A percentile compares a stretch with the other conserved stretches of the same genome.
Evolutionary conservation across 352 stramenopile genomes (phyloP).

Genomic region (Thalassiosira allenii): DNA sequence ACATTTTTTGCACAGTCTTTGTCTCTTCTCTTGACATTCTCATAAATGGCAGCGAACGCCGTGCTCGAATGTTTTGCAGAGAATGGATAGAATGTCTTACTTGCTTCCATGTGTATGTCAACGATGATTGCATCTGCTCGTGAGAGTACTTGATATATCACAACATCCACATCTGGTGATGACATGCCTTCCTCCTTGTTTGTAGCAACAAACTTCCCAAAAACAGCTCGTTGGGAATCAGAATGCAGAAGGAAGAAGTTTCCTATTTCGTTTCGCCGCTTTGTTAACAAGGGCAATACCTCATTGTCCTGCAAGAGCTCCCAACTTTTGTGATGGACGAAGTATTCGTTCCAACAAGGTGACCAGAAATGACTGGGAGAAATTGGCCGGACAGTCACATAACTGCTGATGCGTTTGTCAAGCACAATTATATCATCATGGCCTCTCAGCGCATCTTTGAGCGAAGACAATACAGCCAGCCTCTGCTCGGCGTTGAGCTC

Average conservation of each 20-base stretch:
- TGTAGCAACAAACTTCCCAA: conserved; percentile 74
- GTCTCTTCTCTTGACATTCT: conserved; percentile 69
- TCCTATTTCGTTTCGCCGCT: conserved; percentile 66
- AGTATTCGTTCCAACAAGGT: conserved; percentile 57
- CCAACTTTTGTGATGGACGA: conserved; percentile 76
- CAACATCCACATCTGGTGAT: conserved; percentile 31
- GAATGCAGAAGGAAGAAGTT: conserved; percentile 77
- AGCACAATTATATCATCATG: conserved; percentile 50
- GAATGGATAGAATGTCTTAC: conserved; percentile 57
- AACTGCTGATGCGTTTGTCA: conserved; percentile 47
- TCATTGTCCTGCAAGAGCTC: conserved; percentile 76
- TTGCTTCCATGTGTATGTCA: conserved; percentile 72
- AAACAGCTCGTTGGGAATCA: conserved; percentile 59
- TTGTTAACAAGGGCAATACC: conserved; percentile 74
- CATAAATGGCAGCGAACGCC: conserved; percentile 52
- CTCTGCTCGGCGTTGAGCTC: conserved; percentile 49
- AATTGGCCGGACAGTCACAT: conserved; percentile 37
- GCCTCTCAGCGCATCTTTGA: conserved; percentile 34
- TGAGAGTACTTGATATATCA: conserved; percentile 62
- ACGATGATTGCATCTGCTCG: conserved; percentile 70
- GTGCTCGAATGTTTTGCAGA: conserved; percentile 25
- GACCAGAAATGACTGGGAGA: conserved; percentile 24
- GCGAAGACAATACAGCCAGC: conserved; percentile 41
- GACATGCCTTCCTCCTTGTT: conserved; percentile 17
- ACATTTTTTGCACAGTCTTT: conserved; percentile 81